A percentile compares a stretch with the other conserved stretches of the same genome.
These are phyloP conservation scores for Batkoa obscura DNA, from an alignment of 371 early-diverging fungal species.

Conservation along the genomic window DNA sequence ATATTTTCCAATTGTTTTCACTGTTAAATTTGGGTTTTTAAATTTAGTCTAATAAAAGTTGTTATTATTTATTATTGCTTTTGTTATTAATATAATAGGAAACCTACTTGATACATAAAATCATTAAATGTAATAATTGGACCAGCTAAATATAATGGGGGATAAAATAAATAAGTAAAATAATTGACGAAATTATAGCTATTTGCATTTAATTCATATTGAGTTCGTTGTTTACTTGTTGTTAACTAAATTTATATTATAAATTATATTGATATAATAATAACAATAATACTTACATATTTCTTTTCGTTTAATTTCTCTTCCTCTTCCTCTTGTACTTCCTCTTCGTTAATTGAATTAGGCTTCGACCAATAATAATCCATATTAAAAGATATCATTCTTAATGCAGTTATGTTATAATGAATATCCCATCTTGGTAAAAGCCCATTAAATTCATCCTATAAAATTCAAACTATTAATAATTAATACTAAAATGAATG, in stretches of 20 bases:
- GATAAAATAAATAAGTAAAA: slow-evolving; percentile 61
- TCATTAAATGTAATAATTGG: slow-evolving; percentile 90
- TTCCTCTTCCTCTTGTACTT: slow-evolving; percentile 1
- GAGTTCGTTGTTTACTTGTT: slow-evolving; percentile 32
- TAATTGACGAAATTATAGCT: slow-evolving; percentile 53
- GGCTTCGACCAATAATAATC: slow-evolving; percentile 60
- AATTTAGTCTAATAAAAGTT: slow-evolving; percentile 19
- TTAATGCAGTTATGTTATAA: slow-evolving; percentile 77
- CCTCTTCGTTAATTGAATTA: slow-evolving; percentile 4
- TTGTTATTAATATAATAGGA: not conserved
- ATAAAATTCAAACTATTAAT: not conserved
- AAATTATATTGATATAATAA: not conserved
- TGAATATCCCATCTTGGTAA: slow-evolving; percentile 67
- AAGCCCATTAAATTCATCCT: slow-evolving; percentile 40
- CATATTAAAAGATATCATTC: slow-evolving; percentile 77
- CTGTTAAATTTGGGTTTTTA: slow-evolving; percentile 21
- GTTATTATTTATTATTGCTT: not conserved
- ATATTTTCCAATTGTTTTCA: slow-evolving; percentile 17
- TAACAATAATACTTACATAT: not conserved
- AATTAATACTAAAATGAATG: not conserved
- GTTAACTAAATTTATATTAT: not conserved
- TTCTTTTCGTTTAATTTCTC: slow-evolving; percentile 7
- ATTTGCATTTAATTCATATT: slow-evolving; percentile 24
- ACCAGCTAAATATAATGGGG: slow-evolving; percentile 83
- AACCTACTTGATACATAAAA: slow-evolving; percentile 56